Evolutionary conservation across 768 basidiomycete genomes (phyloP).

Genomic region (Pisolithus marmoratus): DNA sequence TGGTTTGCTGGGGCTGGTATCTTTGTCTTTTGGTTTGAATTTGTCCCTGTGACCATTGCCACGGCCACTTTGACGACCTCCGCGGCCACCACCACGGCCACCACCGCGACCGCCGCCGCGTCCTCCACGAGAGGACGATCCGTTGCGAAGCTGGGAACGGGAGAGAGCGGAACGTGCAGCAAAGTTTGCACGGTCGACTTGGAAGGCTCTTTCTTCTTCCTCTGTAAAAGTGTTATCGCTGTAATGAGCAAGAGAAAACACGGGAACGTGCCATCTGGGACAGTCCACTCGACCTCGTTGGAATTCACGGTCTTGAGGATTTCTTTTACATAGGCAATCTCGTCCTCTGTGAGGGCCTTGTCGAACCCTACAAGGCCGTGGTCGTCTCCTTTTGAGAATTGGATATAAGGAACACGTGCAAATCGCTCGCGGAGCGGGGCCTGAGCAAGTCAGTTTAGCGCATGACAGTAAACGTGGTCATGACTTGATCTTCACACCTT

Average conservation of each 20-base stretch:
- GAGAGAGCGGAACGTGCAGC: constrained; percentile 49
- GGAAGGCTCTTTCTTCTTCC: constrained; percentile 67
- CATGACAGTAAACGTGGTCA: neutral
- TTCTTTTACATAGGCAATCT: constrained; percentile 63
- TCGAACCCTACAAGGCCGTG: constrained; percentile 50
- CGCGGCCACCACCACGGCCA: constrained; percentile 31
- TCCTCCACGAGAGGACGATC: constrained; percentile 37
- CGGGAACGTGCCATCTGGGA: constrained; percentile 48
- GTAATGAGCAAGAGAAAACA: neutral
- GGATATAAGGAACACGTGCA: constrained; percentile 41
- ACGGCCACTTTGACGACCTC: constrained; percentile 23
- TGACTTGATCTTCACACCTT: constrained; percentile 30
- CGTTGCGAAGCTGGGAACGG: constrained; percentile 35
- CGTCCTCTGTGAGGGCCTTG: constrained; percentile 65
- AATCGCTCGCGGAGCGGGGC: constrained; percentile 45
- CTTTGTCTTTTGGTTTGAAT: constrained; percentile 10
- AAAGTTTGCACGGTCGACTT: constrained; percentile 65
- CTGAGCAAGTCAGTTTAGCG: constrained; percentile 17
- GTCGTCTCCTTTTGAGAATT: constrained; percentile 40
- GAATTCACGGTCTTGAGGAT: constrained; percentile 59
- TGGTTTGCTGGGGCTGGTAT: constrained; percentile 15
- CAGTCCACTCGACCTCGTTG: constrained; percentile 58
- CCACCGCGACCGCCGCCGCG: constrained; percentile 37
- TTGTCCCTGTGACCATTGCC: constrained; percentile 18
- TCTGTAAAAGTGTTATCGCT: constrained; percentile 34